Conservation (phyloP, 768 basidiomycete genomes). For the Boletus sp. region DNA sequence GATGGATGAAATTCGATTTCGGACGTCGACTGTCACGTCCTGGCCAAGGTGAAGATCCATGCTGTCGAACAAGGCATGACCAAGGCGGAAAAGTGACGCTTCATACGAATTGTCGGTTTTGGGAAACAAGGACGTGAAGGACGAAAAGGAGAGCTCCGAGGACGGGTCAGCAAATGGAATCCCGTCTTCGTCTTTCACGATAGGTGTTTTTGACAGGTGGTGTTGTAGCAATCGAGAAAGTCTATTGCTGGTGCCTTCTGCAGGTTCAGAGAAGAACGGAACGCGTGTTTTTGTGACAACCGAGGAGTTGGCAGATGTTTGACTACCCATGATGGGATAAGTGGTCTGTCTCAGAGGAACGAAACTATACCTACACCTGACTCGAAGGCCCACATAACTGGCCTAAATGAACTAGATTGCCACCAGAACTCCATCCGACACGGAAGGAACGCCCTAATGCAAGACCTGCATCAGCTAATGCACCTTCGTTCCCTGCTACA, state of each 20-base stretch:
- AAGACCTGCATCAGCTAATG: constrained; percentile 77
- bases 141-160: constrained; percentile 65
- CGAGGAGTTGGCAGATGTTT: constrained; percentile 60
- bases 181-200: constrained; percentile 65
- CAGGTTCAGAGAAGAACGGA: constrained; percentile 36
- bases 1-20: constrained; percentile 56
- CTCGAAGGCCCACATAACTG: constrained; percentile 58
- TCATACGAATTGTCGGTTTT: constrained; percentile 69
- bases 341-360: background rate
- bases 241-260: constrained; percentile 36
- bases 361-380: constrained; percentile 44
- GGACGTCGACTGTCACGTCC: constrained; percentile 55
- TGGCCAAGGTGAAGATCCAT: constrained; percentile 61
- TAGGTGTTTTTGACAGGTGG: constrained; percentile 70
- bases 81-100: constrained; percentile 83
- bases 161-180: constrained; percentile 69
- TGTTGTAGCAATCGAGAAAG: constrained; percentile 68
- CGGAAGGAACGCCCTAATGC: constrained; percentile 84
- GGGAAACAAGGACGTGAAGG: constrained; percentile 71
- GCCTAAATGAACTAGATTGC: constrained; percentile 74
- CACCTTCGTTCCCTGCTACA: constrained; percentile 59
- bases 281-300: constrained; percentile 50
- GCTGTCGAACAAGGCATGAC: constrained; percentile 83
- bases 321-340: constrained; percentile 33
- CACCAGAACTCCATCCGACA: constrained; percentile 86